phyloP scores from a whole-genome alignment of 1,139 yeast species.

The Blastobotrys buckinghamii region DNA sequence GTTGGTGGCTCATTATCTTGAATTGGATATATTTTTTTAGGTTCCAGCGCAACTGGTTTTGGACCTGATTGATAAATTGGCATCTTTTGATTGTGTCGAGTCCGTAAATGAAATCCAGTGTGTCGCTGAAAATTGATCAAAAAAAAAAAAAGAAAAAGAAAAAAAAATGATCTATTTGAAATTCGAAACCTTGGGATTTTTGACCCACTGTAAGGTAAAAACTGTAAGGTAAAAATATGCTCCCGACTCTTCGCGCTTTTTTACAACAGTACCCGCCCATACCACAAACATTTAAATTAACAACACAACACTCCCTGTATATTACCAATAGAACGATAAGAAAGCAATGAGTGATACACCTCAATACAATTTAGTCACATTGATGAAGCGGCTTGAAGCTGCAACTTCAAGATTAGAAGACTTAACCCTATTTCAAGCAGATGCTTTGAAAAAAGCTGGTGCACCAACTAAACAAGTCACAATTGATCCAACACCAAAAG shows the following conservation, averaged over 20 bases:
- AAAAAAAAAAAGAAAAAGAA: background rate
- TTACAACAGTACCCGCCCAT: no score
- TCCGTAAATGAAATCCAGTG: background rate
- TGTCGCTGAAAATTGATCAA: background rate
- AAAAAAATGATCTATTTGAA: background rate
- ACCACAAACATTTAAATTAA: background rate
- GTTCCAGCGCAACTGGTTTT: slow-evolving; percentile 11
- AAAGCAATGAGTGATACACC: background rate
- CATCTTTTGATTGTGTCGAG: slow-evolving; percentile 2
- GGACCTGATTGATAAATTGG: slow-evolving; percentile 3
- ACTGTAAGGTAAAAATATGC: no score
- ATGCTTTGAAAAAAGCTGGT: slow-evolving; percentile 27
- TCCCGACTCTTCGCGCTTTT: no score
- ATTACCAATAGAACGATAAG: background rate
- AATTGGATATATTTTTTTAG: slow-evolving; percentile 47
- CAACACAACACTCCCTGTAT: background rate
- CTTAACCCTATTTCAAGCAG: slow-evolving; percentile 74
- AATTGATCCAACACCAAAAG: slow-evolving; percentile 15
- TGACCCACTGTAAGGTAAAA: no score
- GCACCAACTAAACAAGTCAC: slow-evolving; percentile 14
- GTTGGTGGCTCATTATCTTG: slow-evolving; percentile 36
- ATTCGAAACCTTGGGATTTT: background rate
- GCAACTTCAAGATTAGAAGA: slow-evolving; percentile 93
- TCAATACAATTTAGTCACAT: slow-evolving; percentile 64
- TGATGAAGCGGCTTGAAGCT: slow-evolving; percentile 76